phyloP scores from a whole-genome alignment of 495 filamentous ascomycete genomes.

The Viridothelium virens region DNA sequence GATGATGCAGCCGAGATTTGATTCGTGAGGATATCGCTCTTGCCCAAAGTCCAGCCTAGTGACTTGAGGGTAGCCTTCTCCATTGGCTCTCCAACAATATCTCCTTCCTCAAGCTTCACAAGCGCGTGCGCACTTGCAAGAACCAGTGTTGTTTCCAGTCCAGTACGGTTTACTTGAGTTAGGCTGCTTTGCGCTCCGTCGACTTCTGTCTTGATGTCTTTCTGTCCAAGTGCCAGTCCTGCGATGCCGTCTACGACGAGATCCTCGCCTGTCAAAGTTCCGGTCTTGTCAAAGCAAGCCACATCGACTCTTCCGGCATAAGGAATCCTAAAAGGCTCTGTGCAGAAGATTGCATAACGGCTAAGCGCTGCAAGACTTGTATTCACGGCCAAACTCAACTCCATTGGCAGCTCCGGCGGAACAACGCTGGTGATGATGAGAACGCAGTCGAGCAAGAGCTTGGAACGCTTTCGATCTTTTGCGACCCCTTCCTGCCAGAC shows the following conservation, averaged over 20 bases:
- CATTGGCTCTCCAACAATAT: slow-evolving; percentile 97
- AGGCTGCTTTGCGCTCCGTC: slow-evolving; percentile 73
- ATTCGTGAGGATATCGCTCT: slow-evolving; percentile 69
- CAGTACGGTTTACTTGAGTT: slow-evolving; percentile 54
- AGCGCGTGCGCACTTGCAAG: slow-evolving; percentile 92
- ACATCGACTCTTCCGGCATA: slow-evolving; percentile 93
- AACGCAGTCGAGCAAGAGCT: slow-evolving; percentile 93
- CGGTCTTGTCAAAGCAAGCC: slow-evolving; percentile 98
- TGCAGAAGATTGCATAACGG: slow-evolving; percentile 95
- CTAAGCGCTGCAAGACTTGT: slow-evolving; percentile 94
- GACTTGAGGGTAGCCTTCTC: slow-evolving; percentile 88
- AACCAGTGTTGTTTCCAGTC: slow-evolving; percentile 79
- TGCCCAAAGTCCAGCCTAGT: slow-evolving; percentile 84
- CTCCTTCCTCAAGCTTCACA: slow-evolving; percentile 92
- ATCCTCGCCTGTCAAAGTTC: slow-evolving; percentile 93
- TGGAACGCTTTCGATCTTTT: slow-evolving; percentile 90
- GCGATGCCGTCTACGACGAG: slow-evolving; percentile 96
- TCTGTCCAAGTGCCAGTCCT: slow-evolving; percentile 65
- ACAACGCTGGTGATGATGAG: slow-evolving; percentile 97
- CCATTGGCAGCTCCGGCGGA: slow-evolving; percentile 96
- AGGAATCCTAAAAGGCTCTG: slow-evolving; percentile 98
- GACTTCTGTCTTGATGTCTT: slow-evolving; percentile 58
- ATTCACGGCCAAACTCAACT: slow-evolving; percentile 93
- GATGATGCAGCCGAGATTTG: slow-evolving; percentile 47
- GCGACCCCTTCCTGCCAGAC: slow-evolving; percentile 95